Evolutionary conservation across 2,329 filamentous ascomycete species (phyloP).

Genomic region (Amauroascus niger): DNA sequence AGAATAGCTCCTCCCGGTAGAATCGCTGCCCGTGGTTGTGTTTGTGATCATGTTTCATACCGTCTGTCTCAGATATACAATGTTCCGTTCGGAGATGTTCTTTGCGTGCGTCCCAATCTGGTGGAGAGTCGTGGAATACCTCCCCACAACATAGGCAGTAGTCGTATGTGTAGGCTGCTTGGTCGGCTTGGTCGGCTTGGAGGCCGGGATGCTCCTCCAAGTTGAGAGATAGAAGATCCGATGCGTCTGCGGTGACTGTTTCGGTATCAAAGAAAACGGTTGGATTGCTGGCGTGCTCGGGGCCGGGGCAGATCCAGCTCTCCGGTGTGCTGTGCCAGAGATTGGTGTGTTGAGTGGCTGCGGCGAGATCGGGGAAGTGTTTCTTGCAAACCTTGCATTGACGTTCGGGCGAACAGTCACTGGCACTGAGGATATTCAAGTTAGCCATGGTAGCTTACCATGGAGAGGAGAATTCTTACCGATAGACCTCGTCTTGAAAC

Average conservation of each 20-base stretch:
- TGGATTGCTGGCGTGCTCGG: conserved; percentile 9
- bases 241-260: conserved; percentile 1
- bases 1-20: conserved; percentile 13
- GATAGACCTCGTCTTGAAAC: conserved; percentile 6
- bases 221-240: conserved; percentile 1
- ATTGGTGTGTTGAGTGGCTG: conserved; percentile 7
- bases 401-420: background rate
- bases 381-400: conserved; percentile 8
- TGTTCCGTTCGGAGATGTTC: conserved; percentile 13
- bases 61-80: conserved; percentile 9
- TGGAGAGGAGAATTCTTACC: background rate
- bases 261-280: conserved; percentile 11
- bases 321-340: conserved; percentile 12
- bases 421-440: background rate
- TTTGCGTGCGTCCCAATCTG: conserved; percentile 4
- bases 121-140: conserved; percentile 7
- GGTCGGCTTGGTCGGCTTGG: conserved; percentile 1
- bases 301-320: conserved; percentile 12
- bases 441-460: background rate
- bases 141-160: conserved; percentile 14
- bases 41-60: background rate
- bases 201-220: background rate
- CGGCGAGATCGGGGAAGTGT: conserved; percentile 4
- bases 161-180: conserved; percentile 7
- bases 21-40: conserved; percentile 10